A percentile compares a stretch with the other conserved stretches of the same genome.
These are phyloP conservation scores for Cenchrus fungigraminus DNA, from an alignment of 176 grass and related monocot species.

Conservation along the genomic window DNA sequence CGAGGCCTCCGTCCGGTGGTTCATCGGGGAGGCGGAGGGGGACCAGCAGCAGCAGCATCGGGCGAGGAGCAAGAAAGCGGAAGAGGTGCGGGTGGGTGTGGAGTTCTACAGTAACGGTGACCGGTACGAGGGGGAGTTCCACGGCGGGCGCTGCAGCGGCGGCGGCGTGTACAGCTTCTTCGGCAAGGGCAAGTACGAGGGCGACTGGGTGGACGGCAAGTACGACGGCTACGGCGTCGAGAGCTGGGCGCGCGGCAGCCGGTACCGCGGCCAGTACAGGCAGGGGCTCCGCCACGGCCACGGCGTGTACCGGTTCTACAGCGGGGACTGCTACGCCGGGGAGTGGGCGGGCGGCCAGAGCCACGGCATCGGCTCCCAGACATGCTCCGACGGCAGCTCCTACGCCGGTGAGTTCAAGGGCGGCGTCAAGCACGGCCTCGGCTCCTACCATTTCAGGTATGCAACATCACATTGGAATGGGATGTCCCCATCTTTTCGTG, in stretches of 20 bases:
- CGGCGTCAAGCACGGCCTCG: slow-evolving; percentile 84
- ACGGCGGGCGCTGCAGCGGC: slow-evolving; percentile 57
- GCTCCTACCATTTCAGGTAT: slow-evolving; percentile 81
- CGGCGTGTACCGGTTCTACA: slow-evolving; percentile 76
- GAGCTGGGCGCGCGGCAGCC: slow-evolving; percentile 83
- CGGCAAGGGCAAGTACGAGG: slow-evolving; percentile 75
- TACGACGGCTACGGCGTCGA: slow-evolving; percentile 82
- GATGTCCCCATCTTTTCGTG: background rate
- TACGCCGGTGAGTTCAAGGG: slow-evolving; percentile 79
- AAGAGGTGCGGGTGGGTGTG: slow-evolving; percentile 54
- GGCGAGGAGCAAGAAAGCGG: background rate
- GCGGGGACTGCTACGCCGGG: slow-evolving; percentile 67
- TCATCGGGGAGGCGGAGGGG: slow-evolving; percentile 53
- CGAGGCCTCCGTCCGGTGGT: slow-evolving; percentile 66
- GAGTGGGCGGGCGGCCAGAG: slow-evolving; percentile 79
- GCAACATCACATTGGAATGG: background rate
- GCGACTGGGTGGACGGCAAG: slow-evolving; percentile 77
- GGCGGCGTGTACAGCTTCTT: slow-evolving; percentile 83
- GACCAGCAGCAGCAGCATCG: background rate
- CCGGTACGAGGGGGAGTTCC: slow-evolving; percentile 82
- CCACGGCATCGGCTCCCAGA: slow-evolving; percentile 80
- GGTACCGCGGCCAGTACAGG: slow-evolving; percentile 71
- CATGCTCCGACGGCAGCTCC: slow-evolving; percentile 69
- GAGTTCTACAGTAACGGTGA: slow-evolving; percentile 81
- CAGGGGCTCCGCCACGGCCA: slow-evolving; percentile 71